A percentile compares a stretch with the other conserved stretches of the same genome.
These are phyloP conservation scores for Aspergillus fijiensis DNA, from an alignment of 2,329 filamentous ascomycete genomes.

Conservation along the genomic window DNA sequence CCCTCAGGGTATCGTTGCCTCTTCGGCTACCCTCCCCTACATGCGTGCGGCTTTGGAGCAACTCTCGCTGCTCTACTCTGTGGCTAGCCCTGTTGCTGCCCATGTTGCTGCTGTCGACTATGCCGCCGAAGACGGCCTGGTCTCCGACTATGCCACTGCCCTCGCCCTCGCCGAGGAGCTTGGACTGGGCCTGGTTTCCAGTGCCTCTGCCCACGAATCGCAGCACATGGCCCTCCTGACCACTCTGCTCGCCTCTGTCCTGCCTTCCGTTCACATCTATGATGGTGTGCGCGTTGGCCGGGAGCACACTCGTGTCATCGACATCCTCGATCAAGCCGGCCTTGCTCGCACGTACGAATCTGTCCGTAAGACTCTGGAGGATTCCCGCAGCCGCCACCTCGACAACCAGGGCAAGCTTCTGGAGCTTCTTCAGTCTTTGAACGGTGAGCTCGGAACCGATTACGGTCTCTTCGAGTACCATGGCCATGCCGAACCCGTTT, in stretches of 20 bases:
- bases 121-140: conserved; percentile 65
- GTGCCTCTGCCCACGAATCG: conserved; percentile 81
- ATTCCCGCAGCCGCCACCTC: conserved; percentile 66
- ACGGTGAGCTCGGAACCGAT: conserved; percentile 87
- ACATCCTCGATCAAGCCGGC: conserved; percentile 71
- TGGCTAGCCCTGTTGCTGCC: conserved; percentile 88
- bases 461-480: conserved; percentile 94
- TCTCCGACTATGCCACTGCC: conserved; percentile 81
- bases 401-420: conserved; percentile 71
- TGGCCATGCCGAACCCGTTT: conserved; percentile 75
- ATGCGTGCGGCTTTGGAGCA: conserved; percentile 86
- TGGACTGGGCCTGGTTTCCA: conserved; percentile 80
- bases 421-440: conserved; percentile 71
- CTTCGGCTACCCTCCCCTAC: conserved; percentile 76
- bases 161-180: conserved; percentile 84
- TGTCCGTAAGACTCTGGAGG: conserved; percentile 61
- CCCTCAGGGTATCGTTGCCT: conserved; percentile 85
- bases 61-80: conserved; percentile 83
- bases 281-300: conserved; percentile 80
- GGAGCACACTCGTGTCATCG: conserved; percentile 78
- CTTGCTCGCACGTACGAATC: conserved; percentile 68
- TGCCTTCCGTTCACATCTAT: conserved; percentile 85
- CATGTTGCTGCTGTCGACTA: conserved; percentile 94
- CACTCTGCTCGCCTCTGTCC: conserved; percentile 72
- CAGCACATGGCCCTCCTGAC: conserved; percentile 95